phyloP scores from a whole-genome alignment of 2,329 filamentous ascomycete genomes.

The Elsinoe fawcettii region DNA sequence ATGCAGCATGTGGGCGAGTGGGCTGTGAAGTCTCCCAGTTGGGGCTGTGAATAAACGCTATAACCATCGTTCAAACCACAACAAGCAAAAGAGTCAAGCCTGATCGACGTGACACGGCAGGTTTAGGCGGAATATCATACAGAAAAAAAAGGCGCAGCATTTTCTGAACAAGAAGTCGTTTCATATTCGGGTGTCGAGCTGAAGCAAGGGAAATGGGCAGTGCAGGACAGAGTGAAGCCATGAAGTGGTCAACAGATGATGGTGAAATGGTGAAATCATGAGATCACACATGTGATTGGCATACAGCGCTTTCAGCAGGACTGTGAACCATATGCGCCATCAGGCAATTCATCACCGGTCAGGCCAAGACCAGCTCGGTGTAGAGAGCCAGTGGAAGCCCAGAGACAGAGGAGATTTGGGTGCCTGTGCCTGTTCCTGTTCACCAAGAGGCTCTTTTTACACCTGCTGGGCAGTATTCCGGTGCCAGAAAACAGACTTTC shows the following conservation, averaged over 20 bases:
- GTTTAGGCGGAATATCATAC: not conserved
- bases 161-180: not conserved
- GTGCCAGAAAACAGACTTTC: not conserved
- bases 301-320: not conserved
- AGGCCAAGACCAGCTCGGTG: not conserved
- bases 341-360: not conserved
- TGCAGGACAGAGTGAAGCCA: not conserved
- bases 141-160: not conserved
- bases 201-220: not conserved
- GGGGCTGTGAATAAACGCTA: constrained; percentile 2
- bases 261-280: not conserved
- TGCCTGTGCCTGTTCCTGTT: not conserved
- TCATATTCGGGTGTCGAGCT: not conserved
- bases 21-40: constrained; percentile 1
- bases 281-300: not conserved
- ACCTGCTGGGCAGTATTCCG: no score
- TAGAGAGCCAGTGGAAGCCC: not conserved
- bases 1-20: not conserved
- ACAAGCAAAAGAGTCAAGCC: constrained; percentile 2
- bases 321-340: not conserved
- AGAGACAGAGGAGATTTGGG: not conserved
- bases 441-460: no score
- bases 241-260: not conserved
- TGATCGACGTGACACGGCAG: not conserved
- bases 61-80: not conserved